A percentile compares a stretch with the other conserved stretches of the same genome.
Conservation (phyloP, 2,329 filamentous ascomycete genomes). For the Penicillium sp. region DNA sequence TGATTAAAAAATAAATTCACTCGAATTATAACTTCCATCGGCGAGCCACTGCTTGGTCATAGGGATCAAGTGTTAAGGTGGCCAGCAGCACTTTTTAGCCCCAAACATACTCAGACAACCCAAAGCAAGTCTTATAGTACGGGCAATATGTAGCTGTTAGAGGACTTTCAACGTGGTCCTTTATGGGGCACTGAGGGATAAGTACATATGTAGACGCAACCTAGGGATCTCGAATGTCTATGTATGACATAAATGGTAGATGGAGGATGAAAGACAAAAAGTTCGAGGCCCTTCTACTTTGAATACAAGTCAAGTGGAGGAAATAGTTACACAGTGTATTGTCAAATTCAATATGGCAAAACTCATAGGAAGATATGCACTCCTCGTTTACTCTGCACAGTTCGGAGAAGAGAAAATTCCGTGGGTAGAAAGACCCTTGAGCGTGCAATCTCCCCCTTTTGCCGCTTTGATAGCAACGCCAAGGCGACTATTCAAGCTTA, state of each 20-base stretch:
- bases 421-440: neutral
- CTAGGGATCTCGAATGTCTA: neutral
- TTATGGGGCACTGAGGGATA: neutral
- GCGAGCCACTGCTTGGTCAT: too few relatives aligned
- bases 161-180: neutral
- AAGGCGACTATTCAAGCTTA: slow-evolving; percentile 15
- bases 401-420: neutral
- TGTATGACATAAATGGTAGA: neutral
- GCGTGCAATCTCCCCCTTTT: neutral
- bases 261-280: neutral
- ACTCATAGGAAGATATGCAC: neutral
- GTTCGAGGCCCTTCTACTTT: neutral
- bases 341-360: neutral
- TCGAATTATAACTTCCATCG: too few relatives aligned
- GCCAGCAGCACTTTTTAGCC: too few relatives aligned
- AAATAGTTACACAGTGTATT: neutral
- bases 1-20: too few relatives aligned
- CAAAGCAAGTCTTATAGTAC: neutral
- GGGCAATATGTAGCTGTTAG: neutral
- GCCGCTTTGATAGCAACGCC: slow-evolving; percentile 9
- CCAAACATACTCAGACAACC: neutral
- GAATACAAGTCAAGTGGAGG: neutral
- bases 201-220: too few relatives aligned
- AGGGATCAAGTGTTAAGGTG: neutral
- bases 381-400: neutral